Conservation (phyloP, 768 basidiomycete species). For the Pleurotus ostreatus region DNA sequence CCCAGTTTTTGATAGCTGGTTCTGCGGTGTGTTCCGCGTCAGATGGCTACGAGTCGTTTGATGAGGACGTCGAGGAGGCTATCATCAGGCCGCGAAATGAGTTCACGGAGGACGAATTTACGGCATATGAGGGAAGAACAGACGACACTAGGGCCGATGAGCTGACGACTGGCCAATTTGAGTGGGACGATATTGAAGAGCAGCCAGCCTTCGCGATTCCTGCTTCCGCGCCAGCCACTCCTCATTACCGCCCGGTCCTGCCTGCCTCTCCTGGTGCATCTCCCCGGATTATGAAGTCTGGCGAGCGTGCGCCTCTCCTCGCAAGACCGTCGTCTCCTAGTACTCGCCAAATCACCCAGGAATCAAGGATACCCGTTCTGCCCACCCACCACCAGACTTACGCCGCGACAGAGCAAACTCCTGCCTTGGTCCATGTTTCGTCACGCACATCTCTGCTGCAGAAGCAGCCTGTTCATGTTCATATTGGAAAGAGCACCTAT, state of each 20-base stretch:
- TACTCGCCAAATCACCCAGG: not conserved
- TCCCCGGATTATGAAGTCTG: not conserved
- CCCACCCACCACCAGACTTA: slow-evolving; percentile 11
- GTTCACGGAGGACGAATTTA: slow-evolving; percentile 19
- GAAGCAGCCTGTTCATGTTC: slow-evolving; percentile 10
- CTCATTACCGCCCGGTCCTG: not conserved
- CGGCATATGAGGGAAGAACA: slow-evolving; percentile 10
- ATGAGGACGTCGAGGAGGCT: slow-evolving; percentile 33
- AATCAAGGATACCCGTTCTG: not conserved
- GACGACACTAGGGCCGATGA: slow-evolving; percentile 10
- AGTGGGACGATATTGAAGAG: slow-evolving; percentile 19
- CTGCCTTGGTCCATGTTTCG: not conserved
- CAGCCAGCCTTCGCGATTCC: slow-evolving; percentile 2
- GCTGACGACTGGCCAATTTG: slow-evolving; percentile 16
- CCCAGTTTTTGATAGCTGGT: slow-evolving; percentile 62
- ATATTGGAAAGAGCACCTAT: slow-evolving; percentile 61
- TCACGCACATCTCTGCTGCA: slow-evolving; percentile 16
- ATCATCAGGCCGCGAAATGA: slow-evolving; percentile 15
- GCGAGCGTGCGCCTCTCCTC: slow-evolving; percentile 3
- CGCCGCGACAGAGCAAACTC: not conserved
- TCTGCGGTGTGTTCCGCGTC: slow-evolving; percentile 51
- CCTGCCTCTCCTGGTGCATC: not conserved
- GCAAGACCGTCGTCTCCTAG: not conserved
- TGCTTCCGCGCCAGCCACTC: not conserved
- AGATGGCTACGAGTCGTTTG: slow-evolving; percentile 33